phyloP scores from a whole-genome alignment of 306 rosid genomes.

The Neltuma alba region DNA sequence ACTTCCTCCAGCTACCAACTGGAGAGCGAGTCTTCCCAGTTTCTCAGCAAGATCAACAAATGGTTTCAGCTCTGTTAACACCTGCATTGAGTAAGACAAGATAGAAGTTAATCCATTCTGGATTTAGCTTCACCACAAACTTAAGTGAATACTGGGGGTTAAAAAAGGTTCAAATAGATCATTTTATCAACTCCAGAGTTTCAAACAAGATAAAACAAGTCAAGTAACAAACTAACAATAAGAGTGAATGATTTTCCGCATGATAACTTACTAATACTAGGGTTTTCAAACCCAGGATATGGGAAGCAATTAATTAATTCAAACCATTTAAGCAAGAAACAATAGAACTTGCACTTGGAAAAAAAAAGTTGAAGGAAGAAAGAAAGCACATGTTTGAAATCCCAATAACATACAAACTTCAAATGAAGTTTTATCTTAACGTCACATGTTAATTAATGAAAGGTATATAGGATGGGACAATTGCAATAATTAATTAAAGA shows the following conservation, averaged over 20 bases:
- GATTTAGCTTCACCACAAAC: neutral
- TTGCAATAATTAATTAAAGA: neutral
- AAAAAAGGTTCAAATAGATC: neutral
- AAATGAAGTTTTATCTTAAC: neutral
- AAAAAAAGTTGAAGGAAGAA: neutral
- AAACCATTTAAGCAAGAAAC: neutral
- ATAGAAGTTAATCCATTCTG: constrained; percentile 2
- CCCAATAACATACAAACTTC: neutral
- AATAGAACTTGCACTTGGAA: neutral
- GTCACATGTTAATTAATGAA: neutral
- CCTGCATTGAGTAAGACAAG: constrained; percentile 50
- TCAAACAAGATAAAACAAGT: neutral
- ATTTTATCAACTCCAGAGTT: constrained; percentile 10
- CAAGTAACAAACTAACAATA: neutral
- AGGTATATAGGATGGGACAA: neutral
- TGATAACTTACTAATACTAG: neutral
- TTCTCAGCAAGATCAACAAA: constrained; percentile 92
- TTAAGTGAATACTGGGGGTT: neutral
- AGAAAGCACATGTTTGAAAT: neutral
- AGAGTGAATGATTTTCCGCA: neutral
- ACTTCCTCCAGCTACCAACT: constrained; percentile 96
- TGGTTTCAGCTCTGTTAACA: constrained; percentile 83
- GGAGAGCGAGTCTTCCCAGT: constrained; percentile 92
- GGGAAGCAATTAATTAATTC: neutral
- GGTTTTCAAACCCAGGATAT: constrained; percentile 21